Conservation (phyloP, 257 asterid species). For the Cruciata laevipes region DNA sequence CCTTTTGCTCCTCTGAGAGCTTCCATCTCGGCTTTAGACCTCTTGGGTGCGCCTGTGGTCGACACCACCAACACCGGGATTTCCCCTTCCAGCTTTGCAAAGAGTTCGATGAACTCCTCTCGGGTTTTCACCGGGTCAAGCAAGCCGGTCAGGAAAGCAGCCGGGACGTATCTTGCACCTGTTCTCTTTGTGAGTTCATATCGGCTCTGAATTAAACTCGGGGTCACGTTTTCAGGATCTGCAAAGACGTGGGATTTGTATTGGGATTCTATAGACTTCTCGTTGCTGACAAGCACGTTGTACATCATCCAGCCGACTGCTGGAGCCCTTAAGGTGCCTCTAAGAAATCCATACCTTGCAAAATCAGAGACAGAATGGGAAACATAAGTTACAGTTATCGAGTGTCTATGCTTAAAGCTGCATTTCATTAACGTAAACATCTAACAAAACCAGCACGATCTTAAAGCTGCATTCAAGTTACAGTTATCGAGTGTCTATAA, state of each 20-base stretch:
- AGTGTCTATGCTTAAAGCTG: background rate
- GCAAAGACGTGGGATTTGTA: conserved; percentile 95
- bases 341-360: conserved; percentile 70
- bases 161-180: conserved; percentile 95
- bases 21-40: conserved; percentile 97
- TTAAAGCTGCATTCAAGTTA: background rate
- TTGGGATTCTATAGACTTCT: conserved; percentile 82
- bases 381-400: background rate
- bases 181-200: conserved; percentile 66
- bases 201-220: conserved; percentile 58
- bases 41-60: conserved; percentile 59
- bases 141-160: conserved; percentile 89
- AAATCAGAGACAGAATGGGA: background rate
- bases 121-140: conserved; percentile 83
- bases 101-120: conserved; percentile 69
- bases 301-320: conserved; percentile 99
- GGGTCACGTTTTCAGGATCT: conserved; percentile 78
- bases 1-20: conserved; percentile 83
- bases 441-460: too few species aligned
- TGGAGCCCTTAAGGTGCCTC: conserved; percentile 91
- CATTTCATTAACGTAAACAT: background rate
- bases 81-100: conserved; percentile 50
- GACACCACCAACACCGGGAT: conserved; percentile 68
- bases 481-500: background rate
- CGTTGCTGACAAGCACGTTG: conserved; percentile 89